A percentile compares a stretch with the other conserved stretches of the same genome.
Evolutionary conservation across 192 early-diverging fungal genomes (phyloP).

Genomic region (Backusella mclennaniae): DNA sequence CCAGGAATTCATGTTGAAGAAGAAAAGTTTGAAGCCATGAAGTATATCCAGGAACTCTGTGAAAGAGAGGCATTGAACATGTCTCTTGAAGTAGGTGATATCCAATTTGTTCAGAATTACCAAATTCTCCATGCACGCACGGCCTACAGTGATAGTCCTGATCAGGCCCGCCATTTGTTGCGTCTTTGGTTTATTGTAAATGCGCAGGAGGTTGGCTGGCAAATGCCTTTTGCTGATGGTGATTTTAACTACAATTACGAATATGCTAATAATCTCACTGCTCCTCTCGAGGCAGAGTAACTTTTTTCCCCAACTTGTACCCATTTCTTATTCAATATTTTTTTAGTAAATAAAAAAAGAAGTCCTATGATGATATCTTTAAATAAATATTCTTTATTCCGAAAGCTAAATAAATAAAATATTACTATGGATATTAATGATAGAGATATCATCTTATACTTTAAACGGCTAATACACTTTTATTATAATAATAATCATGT

Average conservation of each 20-base stretch:
- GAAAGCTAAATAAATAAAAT: too few species aligned
- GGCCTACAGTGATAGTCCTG: slow-evolving; percentile 23
- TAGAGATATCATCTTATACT: not conserved
- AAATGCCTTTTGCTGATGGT: slow-evolving; percentile 22
- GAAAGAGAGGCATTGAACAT: slow-evolving; percentile 31
- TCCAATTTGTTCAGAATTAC: slow-evolving; percentile 42
- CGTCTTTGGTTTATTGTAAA: slow-evolving; percentile 32
- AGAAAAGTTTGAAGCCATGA: slow-evolving; percentile 37
- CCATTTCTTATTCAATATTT: not conserved
- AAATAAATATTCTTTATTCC: too few species aligned
- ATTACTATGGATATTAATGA: not conserved
- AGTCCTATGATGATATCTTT: too few species aligned
- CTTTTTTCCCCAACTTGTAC: not conserved
- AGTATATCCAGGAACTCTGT: slow-evolving; percentile 31
- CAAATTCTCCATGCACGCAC: slow-evolving; percentile 38
- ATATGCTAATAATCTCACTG: not conserved
- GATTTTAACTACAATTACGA: slow-evolving; percentile 20
- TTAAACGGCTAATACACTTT: not conserved
- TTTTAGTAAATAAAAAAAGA: not conserved
- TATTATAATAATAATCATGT: not conserved
- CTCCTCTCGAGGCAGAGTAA: slow-evolving; percentile 27
- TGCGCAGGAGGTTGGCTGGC: slow-evolving; percentile 20
- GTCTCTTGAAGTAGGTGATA: slow-evolving; percentile 32
- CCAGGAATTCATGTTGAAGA: slow-evolving; percentile 17
- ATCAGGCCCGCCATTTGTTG: slow-evolving; percentile 25